Evolutionary conservation across 441 rosid species (phyloP), one percentile per base, ranked within the genome.

Genomic region (Erysimum cheiri): DNA sequence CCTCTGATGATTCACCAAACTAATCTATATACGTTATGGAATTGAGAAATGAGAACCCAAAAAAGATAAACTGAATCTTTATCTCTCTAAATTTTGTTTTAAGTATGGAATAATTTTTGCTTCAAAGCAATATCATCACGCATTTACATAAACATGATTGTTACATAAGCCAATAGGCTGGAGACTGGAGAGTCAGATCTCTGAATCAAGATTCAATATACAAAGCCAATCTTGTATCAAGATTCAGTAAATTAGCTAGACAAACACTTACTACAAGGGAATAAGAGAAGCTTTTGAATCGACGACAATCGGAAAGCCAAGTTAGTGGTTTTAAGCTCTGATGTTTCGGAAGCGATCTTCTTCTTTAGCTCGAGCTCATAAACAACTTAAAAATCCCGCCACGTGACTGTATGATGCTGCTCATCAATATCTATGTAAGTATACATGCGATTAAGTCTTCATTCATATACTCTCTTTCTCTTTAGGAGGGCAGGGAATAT

Each of bases 401-500:
- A 17, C 3, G 6, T 10, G 43, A 54, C 61, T 48, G 32, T 15
- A 62, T 40, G 32, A 26, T 63, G 55, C 26, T 48, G 67, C 67
- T 64, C 62, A n/a, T 64, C 49, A 49, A 56, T 63, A 69, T 60
- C 9, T 56, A 19, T 49, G 41, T 67, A 58, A 29, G 33, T 58
- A 47, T 37, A n/a, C 43, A 2, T 36, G 52, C 3, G 37, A 8
- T 48, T 22, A 9, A 6, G 28, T 63, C 69, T 72, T 87, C 77
- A 92, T 80, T 90, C 91, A 13, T 85, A 85, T 39, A 81, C 87
- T 72, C 85, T 90, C 84, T 92, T 95, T 83, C 90, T 83, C 85
- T 92, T 95, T 64, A 90, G 77, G 48, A 95, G 83, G 19, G 98
- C 88, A 36, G 98, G 99, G 58, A 92, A 40, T 75, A 95, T 85